Conservation (phyloP, 768 basidiomycete genomes). For the Serendipita sp. region DNA sequence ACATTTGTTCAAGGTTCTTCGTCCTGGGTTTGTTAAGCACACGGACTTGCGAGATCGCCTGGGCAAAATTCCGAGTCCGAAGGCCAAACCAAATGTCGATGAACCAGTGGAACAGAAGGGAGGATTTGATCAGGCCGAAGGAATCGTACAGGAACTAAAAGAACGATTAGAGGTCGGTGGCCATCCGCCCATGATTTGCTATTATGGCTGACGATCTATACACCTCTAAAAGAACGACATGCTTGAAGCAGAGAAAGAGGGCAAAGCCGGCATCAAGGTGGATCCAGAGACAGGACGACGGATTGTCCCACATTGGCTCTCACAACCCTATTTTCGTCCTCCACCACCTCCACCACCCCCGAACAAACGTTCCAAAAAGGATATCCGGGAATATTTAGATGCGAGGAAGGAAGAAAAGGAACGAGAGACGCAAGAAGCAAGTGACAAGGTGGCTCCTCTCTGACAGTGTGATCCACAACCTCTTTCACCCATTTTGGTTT, state of each 20-base stretch:
- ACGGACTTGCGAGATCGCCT: conserved; percentile 58
- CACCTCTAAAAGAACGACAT: conserved; percentile 15
- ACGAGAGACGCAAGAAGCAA: too few species aligned
- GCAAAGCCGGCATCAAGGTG: conserved; percentile 21
- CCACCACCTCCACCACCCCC: conserved; percentile 11
- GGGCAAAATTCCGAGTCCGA: conserved; percentile 27
- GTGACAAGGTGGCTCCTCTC: too few species aligned
- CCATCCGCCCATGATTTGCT: background rate
- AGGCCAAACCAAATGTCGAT: background rate
- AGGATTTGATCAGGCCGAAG: conserved; percentile 29
- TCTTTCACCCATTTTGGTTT: too few species aligned
- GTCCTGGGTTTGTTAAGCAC: conserved; percentile 51
- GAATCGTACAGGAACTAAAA: conserved; percentile 44
- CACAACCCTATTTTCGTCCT: conserved; percentile 54
- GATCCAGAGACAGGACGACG: conserved; percentile 35
- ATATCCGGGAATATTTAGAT: background rate
- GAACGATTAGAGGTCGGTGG: conserved; percentile 35
- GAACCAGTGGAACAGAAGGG: conserved; percentile 13
- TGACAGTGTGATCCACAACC: too few species aligned
- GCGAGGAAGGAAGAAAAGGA: background rate
- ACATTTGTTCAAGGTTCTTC: conserved; percentile 85
- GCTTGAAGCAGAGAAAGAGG: conserved; percentile 32
- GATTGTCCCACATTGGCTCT: conserved; percentile 48
- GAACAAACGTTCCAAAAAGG: background rate
- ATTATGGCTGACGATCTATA: background rate